These are phyloP conservation scores for Parachlorella kessleri DNA, from an alignment of 139 green algal genomes.

Conservation along the genomic window DNA sequence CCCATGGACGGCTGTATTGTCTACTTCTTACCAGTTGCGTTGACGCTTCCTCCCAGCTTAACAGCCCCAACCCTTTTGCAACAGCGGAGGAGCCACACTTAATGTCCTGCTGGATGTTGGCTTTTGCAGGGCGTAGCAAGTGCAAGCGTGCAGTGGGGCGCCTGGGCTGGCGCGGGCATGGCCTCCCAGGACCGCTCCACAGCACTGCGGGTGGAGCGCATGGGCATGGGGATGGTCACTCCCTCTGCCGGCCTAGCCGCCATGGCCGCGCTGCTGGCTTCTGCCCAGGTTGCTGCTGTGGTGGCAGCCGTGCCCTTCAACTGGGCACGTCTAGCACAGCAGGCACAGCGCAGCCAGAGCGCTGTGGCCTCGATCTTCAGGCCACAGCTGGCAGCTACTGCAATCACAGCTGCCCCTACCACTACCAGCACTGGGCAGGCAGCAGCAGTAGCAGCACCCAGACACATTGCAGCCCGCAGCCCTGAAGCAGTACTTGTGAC, in stretches of 20 bases:
- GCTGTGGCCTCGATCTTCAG: background rate
- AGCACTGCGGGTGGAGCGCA: conserved; percentile 58
- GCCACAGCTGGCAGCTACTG: background rate
- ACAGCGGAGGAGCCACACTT: no score
- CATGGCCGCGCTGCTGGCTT: background rate
- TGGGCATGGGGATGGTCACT: conserved; percentile 63
- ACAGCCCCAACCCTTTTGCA: no score
- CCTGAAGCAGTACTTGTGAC: background rate
- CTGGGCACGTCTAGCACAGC: background rate
- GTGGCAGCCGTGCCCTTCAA: conserved; percentile 35
- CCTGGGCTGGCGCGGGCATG: conserved; percentile 46
- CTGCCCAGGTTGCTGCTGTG: conserved; percentile 2
- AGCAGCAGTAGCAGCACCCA: no score
- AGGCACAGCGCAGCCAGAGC: background rate
- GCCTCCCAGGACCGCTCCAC: conserved; percentile 52
- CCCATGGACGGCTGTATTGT: background rate
- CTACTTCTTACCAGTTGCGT: no score
- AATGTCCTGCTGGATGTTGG: no score
- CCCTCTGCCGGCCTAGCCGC: conserved; percentile 32
- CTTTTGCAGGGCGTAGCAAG: conserved; percentile 17
- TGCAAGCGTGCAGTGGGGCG: conserved; percentile 55
- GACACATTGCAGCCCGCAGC: background rate
- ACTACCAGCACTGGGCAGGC: no score
- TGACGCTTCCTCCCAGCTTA: no score
- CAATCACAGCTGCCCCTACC: no score